phyloP scores from a whole-genome alignment of 495 filamentous ascomycete genomes.

The Annulohypoxylon nitens region DNA sequence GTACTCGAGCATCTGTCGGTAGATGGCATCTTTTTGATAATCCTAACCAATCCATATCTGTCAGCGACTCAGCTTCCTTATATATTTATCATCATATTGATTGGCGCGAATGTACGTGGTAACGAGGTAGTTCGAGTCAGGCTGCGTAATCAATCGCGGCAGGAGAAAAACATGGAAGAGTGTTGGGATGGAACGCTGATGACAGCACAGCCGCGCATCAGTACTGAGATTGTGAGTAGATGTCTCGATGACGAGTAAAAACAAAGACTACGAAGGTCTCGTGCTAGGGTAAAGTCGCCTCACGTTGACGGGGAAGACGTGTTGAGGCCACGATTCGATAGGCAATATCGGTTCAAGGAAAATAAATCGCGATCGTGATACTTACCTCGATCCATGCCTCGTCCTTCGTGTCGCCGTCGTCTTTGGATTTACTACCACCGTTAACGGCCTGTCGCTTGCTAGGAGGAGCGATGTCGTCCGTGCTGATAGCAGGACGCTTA shows the following conservation, averaged over 20 bases:
- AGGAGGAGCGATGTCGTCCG: constrained; percentile 84
- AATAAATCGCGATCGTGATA: constrained; percentile 37
- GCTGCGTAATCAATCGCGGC: constrained; percentile 35
- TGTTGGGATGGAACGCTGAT: constrained; percentile 40
- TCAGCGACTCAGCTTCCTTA: constrained; percentile 45
- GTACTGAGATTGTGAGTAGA: constrained; percentile 53
- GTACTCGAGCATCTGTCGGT: constrained; percentile 96
- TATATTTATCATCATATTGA: constrained; percentile 39
- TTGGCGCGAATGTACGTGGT: constrained; percentile 43
- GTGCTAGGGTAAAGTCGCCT: constrained; percentile 33
- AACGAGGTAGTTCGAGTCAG: constrained; percentile 41
- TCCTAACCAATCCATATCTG: constrained; percentile 69
- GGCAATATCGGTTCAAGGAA: constrained; percentile 22
- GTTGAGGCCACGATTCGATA: constrained; percentile 30
- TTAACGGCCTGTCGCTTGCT: constrained; percentile 89
- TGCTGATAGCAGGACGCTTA: constrained; percentile 83
- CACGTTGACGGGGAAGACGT: constrained; percentile 3
- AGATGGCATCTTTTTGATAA: constrained; percentile 97
- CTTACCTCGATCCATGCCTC: constrained; percentile 86
- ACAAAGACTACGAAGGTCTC: constrained; percentile 44
- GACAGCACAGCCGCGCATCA: constrained; percentile 50
- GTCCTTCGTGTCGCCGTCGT: constrained; percentile 83
- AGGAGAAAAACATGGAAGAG: constrained; percentile 39
- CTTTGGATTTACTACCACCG: constrained; percentile 77
- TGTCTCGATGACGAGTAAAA: constrained; percentile 41